These are phyloP conservation scores for Turritis glabra DNA, from an alignment of 345 rosid species.

Conservation along the genomic window DNA sequence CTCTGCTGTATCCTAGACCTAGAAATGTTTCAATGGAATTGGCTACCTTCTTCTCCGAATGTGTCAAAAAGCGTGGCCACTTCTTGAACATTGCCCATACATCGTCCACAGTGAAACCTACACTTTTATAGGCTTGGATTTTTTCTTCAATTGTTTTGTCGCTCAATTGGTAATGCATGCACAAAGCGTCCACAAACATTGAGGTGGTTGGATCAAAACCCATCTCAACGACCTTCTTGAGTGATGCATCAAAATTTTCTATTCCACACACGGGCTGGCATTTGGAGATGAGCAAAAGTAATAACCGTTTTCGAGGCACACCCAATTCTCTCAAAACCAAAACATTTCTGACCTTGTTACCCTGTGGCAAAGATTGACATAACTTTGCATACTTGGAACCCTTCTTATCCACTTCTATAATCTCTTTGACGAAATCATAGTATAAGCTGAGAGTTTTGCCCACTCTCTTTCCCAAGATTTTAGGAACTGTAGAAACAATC, in stretches of 20 bases:
- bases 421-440: slow-evolving; percentile 11
- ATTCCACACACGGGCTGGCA: neutral
- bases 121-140: neutral
- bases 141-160: slow-evolving; percentile 15
- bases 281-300: too few relatives aligned
- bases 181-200: slow-evolving; percentile 32
- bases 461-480: slow-evolving; percentile 1
- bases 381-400: too few relatives aligned
- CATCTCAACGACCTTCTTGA: slow-evolving; percentile 7
- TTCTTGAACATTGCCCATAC: slow-evolving; percentile 27
- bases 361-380: too few relatives aligned
- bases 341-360: too few relatives aligned
- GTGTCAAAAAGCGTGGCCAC: too few relatives aligned
- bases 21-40: too few relatives aligned
- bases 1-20: too few relatives aligned
- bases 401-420: too few relatives aligned
- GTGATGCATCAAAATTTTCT: neutral
- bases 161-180: neutral
- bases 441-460: neutral
- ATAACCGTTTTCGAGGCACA: too few relatives aligned
- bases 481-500: neutral
- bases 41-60: too few relatives aligned
- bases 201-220: slow-evolving; percentile 29
- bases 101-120: slow-evolving; percentile 40
- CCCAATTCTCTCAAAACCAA: too few relatives aligned